Base-by-base conservation (phyloP, 2,329 filamentous ascomycete genomes). In the Eurotiales sp. region DNA sequence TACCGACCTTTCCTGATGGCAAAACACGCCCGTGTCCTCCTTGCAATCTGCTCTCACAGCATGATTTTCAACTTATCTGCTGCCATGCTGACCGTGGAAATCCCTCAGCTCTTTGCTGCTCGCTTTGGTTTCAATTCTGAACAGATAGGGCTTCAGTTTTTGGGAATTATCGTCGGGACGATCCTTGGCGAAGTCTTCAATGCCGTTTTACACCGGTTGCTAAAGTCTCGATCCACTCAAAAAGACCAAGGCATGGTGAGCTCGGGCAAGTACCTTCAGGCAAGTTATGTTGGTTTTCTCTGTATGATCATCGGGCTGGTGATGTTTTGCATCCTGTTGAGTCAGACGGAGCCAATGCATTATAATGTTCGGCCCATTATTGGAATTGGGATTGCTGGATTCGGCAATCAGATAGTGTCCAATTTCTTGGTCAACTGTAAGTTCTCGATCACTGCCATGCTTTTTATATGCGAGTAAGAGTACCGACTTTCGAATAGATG, bases 341-440 rank as follows among this genome's bases (percentile, higher is more conserved):
- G 77, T 39, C 67, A 76, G 11, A 74, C 77, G 0, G 53, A 61
- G 0, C 57, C 64, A 0, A 62, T 66, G 0, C 61, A 72, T 5
- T 84, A 77, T 75, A 78, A 80, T 30, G 73, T 83, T 4, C 77
- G 74, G 0, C 82, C 82, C 0, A 64, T 82, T 8, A 59, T 84
- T 8, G 81, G 81, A 3, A 74, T 72, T 4, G 80, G 71, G 3
- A 74, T 79, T 58, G 72, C 70, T 0, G 76, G 74, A 0, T 76
- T 73, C 4, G 81, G 82, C 0, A 83, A 83, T 54, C 82, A 84
- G 65, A 76, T 85, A 22, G 73, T 84, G 7, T 83, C 81, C 1
- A 84, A 81, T 0, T 76, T 83, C 0, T 59, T 83, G 47, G 77
- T 82, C 25, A 85, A 81, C 0, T 85, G 81, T 50, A 23, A 43